Base-by-base conservation (phyloP, 23 red algal genomes). In the Chondrus crispus region DNA sequence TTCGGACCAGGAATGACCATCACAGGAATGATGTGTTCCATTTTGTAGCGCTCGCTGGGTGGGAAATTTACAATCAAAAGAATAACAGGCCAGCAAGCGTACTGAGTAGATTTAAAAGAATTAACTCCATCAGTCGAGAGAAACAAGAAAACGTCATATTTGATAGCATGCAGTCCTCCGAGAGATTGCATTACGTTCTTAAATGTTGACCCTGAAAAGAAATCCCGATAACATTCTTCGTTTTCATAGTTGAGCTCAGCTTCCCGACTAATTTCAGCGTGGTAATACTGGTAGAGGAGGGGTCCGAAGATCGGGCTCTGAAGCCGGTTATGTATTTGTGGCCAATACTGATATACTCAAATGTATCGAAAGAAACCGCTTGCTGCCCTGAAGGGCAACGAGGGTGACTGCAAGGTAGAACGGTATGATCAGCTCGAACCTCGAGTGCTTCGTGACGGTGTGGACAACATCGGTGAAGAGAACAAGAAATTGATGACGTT, bases 61-160 rank as follows among this genome's bases (percentile, higher is more conserved):
- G 46, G 74, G 11, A 80, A 43, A 14, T 80, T 80, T 52, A 54
- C 26, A 2, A 80, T 33, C 28, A 53, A 40, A 10, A 80, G 46
- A 3, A 80, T 50, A 18, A 46, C 16, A 7, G 46, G 74, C 74
- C 74, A 50, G 18, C 39, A 80, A 3, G 12, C 57, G 30, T 80
- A 80, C 6, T 80, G 46, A 29, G 2, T 80, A 4, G 37, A 38
- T 54, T 54, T 54, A 50, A 80, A 80, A 7, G 74, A 29, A 5
- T 45, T 35, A 5, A 80, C 74, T 29, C 42, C 74, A 80, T 80
- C 74, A 20, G 74, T 80, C 19, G 74, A 80, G 5, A 80, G 40
- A 32, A 10, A 50, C 2, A 80, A 32, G 46, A 80, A 54, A 4
- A 52, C 57, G 36, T 80, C 74, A 32, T 80, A 7, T 29, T 54